phyloP scores from a whole-genome alignment of 768 basidiomycete species.

The Leccinellum albellum region DNA sequence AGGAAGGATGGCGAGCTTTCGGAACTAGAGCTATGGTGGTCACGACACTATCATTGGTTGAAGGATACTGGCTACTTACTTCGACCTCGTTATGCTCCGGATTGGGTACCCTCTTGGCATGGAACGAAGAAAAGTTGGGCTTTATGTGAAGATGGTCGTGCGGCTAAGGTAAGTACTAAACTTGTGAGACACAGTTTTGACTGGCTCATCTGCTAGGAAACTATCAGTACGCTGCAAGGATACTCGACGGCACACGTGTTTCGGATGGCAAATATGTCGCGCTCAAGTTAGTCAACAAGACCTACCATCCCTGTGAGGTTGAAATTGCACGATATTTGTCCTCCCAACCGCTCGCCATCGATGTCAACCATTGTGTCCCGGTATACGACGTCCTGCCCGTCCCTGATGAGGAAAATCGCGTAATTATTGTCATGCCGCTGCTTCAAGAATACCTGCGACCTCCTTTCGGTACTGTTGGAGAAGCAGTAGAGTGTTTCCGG shows the following conservation, averaged over 20 bases:
- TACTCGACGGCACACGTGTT: slow-evolving; percentile 30
- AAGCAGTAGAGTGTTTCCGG: background rate
- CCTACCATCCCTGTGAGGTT: slow-evolving; percentile 26
- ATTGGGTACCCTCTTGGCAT: slow-evolving; percentile 22
- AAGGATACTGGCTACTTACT: slow-evolving; percentile 14
- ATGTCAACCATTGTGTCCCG: slow-evolving; percentile 35
- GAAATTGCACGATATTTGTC: slow-evolving; percentile 27
- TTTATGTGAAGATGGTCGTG: slow-evolving; percentile 1
- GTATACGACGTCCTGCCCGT: slow-evolving; percentile 24
- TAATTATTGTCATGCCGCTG: slow-evolving; percentile 34
- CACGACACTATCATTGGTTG: slow-evolving; percentile 10
- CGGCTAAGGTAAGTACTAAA: slow-evolving; percentile 1
- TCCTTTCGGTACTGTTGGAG: background rate
- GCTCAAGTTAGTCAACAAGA: slow-evolving; percentile 27
- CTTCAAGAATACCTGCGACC: slow-evolving; percentile 26
- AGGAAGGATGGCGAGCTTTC: background rate
- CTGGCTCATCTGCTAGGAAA: slow-evolving; percentile 16
- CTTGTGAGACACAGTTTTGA: background rate
- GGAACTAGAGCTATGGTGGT: slow-evolving; percentile 13
- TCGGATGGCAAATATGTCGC: slow-evolving; percentile 27
- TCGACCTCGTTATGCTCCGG: slow-evolving; percentile 19
- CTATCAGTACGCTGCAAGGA: slow-evolving; percentile 1
- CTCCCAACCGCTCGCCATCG: background rate
- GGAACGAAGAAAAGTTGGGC: background rate
- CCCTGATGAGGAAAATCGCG: background rate